Conservation (phyloP, 257 asterid species). For the Solanum chmielewskii region DNA sequence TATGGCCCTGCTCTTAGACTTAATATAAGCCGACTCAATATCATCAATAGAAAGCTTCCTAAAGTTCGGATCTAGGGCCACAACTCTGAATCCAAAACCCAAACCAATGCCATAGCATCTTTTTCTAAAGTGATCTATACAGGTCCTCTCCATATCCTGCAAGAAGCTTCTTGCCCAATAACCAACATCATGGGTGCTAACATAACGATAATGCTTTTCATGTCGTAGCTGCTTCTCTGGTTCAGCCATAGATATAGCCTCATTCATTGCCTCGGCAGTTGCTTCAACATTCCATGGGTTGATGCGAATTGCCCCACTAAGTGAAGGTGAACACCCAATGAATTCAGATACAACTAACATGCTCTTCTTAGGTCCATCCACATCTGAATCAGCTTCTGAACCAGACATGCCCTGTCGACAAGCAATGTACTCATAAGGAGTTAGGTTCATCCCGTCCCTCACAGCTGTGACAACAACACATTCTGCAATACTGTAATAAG, state of each 20-base stretch:
- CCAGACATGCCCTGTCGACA: conserved; percentile 65
- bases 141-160: conserved; percentile 82
- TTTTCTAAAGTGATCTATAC: conserved; percentile 59
- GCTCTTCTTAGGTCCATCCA: conserved; percentile 63
- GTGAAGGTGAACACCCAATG: conserved; percentile 85
- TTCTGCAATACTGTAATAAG: conserved; percentile 79
- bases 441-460: conserved; percentile 87
- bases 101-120: conserved; percentile 73
- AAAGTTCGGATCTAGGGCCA: conserved; percentile 67
- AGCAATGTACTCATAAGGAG: conserved; percentile 78
- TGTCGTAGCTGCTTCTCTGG: conserved; percentile 66
- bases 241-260: conserved; percentile 57
- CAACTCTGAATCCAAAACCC: conserved; percentile 79
- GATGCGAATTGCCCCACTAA: conserved; percentile 76
- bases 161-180: conserved; percentile 85
- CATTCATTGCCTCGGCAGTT: conserved; percentile 68
- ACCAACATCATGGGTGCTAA: conserved; percentile 62
- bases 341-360: conserved; percentile 84
- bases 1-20: conserved; percentile 57
- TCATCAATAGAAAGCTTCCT: conserved; percentile 58
- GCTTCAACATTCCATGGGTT: conserved; percentile 78
- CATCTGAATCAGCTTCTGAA: conserved; percentile 33
- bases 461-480: conserved; percentile 89
- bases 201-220: conserved; percentile 76
- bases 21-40: conserved; percentile 51